phyloP scores from a whole-genome alignment of 345 rosid genomes.

The Stellera chamaejasme region DNA sequence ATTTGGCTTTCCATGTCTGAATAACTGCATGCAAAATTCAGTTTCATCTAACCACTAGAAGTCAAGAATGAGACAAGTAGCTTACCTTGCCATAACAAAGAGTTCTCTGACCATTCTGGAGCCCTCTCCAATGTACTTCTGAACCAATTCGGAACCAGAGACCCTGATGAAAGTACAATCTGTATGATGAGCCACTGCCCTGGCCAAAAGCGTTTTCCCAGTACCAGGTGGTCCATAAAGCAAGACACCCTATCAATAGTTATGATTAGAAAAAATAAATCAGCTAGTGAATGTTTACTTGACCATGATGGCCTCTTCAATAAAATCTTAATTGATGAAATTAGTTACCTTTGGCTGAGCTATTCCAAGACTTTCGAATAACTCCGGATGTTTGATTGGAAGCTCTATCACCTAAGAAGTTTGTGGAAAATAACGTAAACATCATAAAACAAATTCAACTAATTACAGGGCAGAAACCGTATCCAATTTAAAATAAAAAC shows the following conservation, averaged over 20 bases:
- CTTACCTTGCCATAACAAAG: slow-evolving; percentile 98
- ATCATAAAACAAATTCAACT: slow-evolving; percentile 1
- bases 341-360: slow-evolving; percentile 90
- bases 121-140: slow-evolving; percentile 98
- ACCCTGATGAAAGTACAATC: slow-evolving; percentile 99
- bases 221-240: slow-evolving; percentile 99
- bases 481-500: slow-evolving; percentile 3
- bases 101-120: slow-evolving; percentile 99
- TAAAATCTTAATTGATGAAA: background rate
- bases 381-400: slow-evolving; percentile 95
- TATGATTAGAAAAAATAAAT: background rate
- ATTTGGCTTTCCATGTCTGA: background rate
- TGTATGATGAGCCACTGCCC: slow-evolving; percentile 99
- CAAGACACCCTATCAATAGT: slow-evolving; percentile 64
- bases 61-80: background rate
- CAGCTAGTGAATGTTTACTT: background rate
- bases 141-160: slow-evolving; percentile 94
- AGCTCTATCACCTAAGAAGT: slow-evolving; percentile 85
- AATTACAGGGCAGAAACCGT: background rate
- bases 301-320: background rate
- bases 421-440: background rate
- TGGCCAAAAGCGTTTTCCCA: slow-evolving; percentile 91
- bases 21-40: background rate
- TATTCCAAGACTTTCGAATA: slow-evolving; percentile 96
- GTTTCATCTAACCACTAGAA: background rate